phyloP scores from a whole-genome alignment of 768 basidiomycete species.

The Suillus spraguei region DNA sequence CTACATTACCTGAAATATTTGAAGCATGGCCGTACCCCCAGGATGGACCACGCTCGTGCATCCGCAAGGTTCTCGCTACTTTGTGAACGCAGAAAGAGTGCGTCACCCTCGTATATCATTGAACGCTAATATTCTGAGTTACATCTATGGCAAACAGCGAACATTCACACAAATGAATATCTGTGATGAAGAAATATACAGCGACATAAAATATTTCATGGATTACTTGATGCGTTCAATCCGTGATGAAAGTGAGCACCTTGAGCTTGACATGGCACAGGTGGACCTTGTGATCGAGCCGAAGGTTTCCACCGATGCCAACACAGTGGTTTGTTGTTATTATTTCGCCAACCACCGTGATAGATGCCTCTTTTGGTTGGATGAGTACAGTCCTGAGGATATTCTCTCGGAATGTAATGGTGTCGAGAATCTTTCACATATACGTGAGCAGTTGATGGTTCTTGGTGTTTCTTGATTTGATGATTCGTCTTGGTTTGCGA shows the following conservation, averaged over 20 bases:
- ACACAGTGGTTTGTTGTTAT: constrained; percentile 37
- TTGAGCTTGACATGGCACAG: constrained; percentile 29
- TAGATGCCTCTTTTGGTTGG: constrained; percentile 56
- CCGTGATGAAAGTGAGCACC: neutral
- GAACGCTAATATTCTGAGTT: neutral
- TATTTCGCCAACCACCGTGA: constrained; percentile 53
- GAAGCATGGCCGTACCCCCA: constrained; percentile 11
- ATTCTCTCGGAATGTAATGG: constrained; percentile 33
- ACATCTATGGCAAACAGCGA: constrained; percentile 32
- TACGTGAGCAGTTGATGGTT: constrained; percentile 18
- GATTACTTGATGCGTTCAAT: constrained; percentile 24
- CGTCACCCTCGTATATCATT: neutral
- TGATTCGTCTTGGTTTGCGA: neutral
- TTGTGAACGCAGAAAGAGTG: neutral
- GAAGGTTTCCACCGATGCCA: constrained; percentile 16
- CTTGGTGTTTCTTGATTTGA: neutral
- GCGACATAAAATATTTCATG: constrained; percentile 39
- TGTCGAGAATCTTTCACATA: constrained; percentile 23
- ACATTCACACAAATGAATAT: constrained; percentile 60
- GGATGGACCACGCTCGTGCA: constrained; percentile 24
- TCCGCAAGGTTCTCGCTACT: constrained; percentile 7
- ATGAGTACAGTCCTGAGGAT: constrained; percentile 38
- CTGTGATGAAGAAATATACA: constrained; percentile 35
- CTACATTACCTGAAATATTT: neutral
- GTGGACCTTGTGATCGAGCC: constrained; percentile 53